These are phyloP conservation scores for Austroboletus eburneus DNA, from an alignment of 768 basidiomycete genomes.

Conservation along the genomic window DNA sequence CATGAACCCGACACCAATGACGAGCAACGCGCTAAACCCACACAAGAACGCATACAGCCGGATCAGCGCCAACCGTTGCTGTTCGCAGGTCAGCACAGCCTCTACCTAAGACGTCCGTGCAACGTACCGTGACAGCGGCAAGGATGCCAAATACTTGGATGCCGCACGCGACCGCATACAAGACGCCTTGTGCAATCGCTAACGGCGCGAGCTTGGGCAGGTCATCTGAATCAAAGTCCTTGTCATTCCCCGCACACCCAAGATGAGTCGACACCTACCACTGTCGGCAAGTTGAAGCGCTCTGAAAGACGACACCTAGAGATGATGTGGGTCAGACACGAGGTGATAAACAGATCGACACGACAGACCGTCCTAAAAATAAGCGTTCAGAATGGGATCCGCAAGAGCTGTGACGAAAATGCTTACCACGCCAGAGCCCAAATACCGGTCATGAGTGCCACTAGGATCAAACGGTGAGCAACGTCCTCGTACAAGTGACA, in stretches of 20 bases:
- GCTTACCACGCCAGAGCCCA: slow-evolving; percentile 67
- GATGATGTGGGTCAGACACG: background rate
- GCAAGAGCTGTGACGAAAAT: background rate
- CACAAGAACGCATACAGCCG: slow-evolving; percentile 55
- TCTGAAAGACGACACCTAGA: slow-evolving; percentile 60
- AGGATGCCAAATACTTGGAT: slow-evolving; percentile 56
- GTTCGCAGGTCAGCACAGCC: background rate
- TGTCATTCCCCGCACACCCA: background rate
- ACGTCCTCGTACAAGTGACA: slow-evolving; percentile 1
- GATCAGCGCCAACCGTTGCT: slow-evolving; percentile 55
- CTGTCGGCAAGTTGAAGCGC: slow-evolving; percentile 43
- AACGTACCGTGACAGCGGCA: slow-evolving; percentile 48
- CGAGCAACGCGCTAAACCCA: slow-evolving; percentile 42
- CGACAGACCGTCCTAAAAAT: slow-evolving; percentile 22
- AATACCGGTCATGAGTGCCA: slow-evolving; percentile 44
- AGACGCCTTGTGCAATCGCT: slow-evolving; percentile 54
- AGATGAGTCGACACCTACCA: slow-evolving; percentile 37
- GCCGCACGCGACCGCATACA: slow-evolving; percentile 47
- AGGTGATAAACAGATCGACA: background rate
- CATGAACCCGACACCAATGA: slow-evolving; percentile 50
- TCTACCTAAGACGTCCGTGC: background rate
- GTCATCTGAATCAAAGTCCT: slow-evolving; percentile 33
- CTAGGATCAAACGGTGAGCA: slow-evolving; percentile 17
- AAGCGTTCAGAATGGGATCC: too few species aligned
- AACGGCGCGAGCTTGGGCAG: slow-evolving; percentile 46